phyloP scores from a whole-genome alignment of 208 protist genomes.

The Trypanosoma brucei region DNA sequence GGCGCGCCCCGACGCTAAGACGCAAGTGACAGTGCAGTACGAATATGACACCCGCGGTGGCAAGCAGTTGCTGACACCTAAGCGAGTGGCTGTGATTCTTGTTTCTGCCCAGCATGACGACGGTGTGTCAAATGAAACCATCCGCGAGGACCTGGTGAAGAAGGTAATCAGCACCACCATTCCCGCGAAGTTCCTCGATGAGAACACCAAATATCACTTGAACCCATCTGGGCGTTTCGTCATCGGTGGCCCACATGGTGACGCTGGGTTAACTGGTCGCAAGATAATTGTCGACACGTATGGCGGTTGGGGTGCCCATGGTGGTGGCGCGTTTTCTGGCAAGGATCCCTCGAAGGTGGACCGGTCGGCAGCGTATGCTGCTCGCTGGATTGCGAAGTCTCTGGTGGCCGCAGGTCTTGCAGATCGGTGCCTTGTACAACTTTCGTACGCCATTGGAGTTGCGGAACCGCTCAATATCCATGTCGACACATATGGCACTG shows the following conservation, averaged over 20 bases:
- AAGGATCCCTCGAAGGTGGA: slow-evolving; percentile 7
- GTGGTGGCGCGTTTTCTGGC: slow-evolving; percentile 6
- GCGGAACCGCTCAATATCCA: slow-evolving; percentile 10
- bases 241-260: slow-evolving; percentile 2
- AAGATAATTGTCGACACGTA: slow-evolving; percentile 9
- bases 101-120: slow-evolving; percentile 2
- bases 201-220: slow-evolving; percentile 3
- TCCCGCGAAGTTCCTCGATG: slow-evolving; percentile 2
- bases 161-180: slow-evolving; percentile 1
- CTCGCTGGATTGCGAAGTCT: slow-evolving; percentile 4
- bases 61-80: slow-evolving; percentile 57
- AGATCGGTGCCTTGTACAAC: slow-evolving; percentile 3
- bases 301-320: slow-evolving; percentile 5
- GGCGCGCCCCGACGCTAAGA: slow-evolving; percentile 81
- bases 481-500: slow-evolving; percentile 4
- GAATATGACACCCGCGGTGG: slow-evolving; percentile 98
- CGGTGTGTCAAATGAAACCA: slow-evolving; percentile 6
- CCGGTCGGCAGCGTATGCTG: slow-evolving; percentile 2
- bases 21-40: slow-evolving; percentile 98
- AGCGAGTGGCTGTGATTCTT: slow-evolving; percentile 2
- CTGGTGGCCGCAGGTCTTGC: slow-evolving; percentile 2
- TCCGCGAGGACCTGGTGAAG: slow-evolving; percentile 1
- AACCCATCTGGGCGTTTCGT: slow-evolving; percentile 6
- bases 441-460: slow-evolving; percentile 6
- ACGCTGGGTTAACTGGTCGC: slow-evolving; percentile 3